Evolutionary conservation across 192 early-diverging fungal species (phyloP).

Genomic region (Rhizophagus clarus): DNA sequence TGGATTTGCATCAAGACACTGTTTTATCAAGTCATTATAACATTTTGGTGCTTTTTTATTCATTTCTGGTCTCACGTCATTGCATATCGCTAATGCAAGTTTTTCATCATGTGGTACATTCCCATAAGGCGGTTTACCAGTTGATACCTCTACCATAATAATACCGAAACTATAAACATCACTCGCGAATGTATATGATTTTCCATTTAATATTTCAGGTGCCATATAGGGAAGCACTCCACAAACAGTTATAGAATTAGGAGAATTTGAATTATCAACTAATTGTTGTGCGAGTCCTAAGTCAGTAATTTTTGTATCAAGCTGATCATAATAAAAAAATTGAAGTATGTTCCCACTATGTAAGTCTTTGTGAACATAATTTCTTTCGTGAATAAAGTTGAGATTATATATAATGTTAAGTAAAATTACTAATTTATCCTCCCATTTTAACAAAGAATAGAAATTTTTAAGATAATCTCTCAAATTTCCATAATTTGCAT

Average conservation of each 20-base stretch:
- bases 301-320: slow-evolving; percentile 31
- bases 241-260: slow-evolving; percentile 6
- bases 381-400: too few relatives aligned
- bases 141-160: slow-evolving; percentile 46
- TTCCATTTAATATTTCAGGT: slow-evolving; percentile 39
- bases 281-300: slow-evolving; percentile 19
- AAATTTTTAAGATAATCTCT: not conserved
- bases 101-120: not conserved
- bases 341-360: slow-evolving; percentile 21
- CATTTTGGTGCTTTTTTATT: not conserved
- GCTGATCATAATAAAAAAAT: not conserved
- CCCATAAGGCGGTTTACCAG: slow-evolving; percentile 38
- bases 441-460: not conserved
- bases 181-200: slow-evolving; percentile 36
- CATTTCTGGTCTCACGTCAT: not conserved
- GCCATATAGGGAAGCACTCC: slow-evolving; percentile 46
- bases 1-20: not conserved
- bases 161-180: slow-evolving; percentile 46
- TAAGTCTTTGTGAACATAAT: slow-evolving; percentile 40
- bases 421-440: not conserved
- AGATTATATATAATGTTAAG: not conserved
- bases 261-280: not conserved
- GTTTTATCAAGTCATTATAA: not conserved
- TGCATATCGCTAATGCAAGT: not conserved
- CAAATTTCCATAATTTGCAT: not conserved